Percentiles rank a stretch among this genome's conserved stretches.
Evolutionary conservation across 805 yeast genomes (phyloP).

Genomic region (Saccharomyces kudriavzevii): DNA sequence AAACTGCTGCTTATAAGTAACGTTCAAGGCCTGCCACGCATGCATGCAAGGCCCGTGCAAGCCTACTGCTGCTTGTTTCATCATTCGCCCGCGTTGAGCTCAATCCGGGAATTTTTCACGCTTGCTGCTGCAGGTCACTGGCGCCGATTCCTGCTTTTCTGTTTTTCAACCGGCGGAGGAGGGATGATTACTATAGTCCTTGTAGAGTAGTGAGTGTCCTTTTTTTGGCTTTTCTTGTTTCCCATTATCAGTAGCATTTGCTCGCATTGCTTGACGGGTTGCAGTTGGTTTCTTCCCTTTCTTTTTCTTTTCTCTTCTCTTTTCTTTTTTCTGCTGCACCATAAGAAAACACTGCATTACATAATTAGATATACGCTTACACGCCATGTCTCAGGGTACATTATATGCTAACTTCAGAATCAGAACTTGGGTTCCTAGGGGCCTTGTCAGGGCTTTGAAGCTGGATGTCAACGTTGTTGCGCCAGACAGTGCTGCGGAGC

Average conservation of each 20-base stretch:
- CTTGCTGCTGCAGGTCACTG: background rate
- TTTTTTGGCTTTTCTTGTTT: background rate
- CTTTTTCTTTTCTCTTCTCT: background rate
- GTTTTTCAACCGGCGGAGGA: background rate
- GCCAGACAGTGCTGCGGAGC: conserved; percentile 30
- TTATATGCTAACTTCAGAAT: conserved; percentile 41
- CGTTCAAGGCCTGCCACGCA: background rate
- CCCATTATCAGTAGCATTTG: background rate
- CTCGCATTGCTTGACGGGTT: background rate
- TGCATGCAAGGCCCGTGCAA: background rate
- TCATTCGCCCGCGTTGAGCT: background rate
- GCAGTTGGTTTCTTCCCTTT: background rate
- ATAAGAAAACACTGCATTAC: too few relatives aligned
- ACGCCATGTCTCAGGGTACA: conserved; percentile 58
- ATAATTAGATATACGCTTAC: background rate
- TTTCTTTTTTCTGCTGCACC: background rate
- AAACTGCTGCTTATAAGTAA: background rate
- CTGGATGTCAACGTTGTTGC: conserved; percentile 47
- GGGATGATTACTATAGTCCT: background rate
- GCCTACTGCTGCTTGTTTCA: background rate
- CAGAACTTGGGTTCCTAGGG: conserved; percentile 37
- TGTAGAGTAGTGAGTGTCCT: background rate
- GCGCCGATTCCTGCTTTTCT: background rate
- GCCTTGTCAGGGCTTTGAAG: conserved; percentile 49
- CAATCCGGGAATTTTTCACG: background rate